phyloP scores from a whole-genome alignment of 331 rosid species.

The Quercus lobata region DNA sequence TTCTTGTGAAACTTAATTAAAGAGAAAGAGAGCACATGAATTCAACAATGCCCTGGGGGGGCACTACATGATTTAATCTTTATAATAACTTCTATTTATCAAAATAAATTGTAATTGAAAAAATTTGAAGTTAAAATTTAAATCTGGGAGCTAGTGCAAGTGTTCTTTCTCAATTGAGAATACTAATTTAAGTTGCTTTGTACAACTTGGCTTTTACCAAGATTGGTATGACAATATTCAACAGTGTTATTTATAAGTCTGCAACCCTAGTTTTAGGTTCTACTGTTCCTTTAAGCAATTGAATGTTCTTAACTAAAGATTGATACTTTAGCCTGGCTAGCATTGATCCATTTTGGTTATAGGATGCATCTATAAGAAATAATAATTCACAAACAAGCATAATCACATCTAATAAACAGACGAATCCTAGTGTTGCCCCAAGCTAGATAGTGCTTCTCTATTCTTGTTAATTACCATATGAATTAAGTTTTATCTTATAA shows the following conservation, averaged over 20 bases:
- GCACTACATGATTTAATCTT: background rate
- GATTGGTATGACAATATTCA: background rate
- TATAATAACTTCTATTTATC: background rate
- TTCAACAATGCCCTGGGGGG: background rate
- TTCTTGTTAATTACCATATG: background rate
- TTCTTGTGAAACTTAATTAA: background rate
- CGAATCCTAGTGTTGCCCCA: background rate
- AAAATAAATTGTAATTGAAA: background rate
- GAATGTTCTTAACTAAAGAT: background rate
- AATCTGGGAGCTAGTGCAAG: background rate
- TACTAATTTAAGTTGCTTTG: background rate
- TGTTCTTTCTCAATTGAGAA: background rate
- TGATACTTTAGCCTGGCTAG: background rate
- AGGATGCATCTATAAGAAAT: background rate
- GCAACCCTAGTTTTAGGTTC: background rate
- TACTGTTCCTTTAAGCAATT: background rate
- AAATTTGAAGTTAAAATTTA: background rate
- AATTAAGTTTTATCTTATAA: background rate
- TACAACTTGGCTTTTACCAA: background rate
- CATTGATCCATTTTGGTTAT: background rate
- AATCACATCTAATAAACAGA: conserved; percentile 3
- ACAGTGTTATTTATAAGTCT: background rate
- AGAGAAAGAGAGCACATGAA: background rate
- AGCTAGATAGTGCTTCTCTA: conserved; percentile 1
- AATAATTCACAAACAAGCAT: background rate